Evolutionary conservation across 2,329 filamentous ascomycete genomes (phyloP).

Genomic region (Botryosphaeria dothidea): DNA sequence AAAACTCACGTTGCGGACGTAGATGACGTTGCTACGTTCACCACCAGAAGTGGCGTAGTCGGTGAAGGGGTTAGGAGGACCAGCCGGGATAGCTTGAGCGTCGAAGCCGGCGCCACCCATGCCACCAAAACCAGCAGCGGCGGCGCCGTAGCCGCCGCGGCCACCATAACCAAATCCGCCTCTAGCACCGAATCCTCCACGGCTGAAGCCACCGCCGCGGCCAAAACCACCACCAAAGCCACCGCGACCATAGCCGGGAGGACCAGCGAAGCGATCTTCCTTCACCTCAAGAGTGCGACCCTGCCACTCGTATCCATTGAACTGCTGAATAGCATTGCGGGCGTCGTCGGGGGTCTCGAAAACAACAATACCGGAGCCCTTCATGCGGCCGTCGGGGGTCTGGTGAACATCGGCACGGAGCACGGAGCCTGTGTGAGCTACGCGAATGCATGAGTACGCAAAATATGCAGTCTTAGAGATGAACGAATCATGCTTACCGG

Average conservation of each 20-base stretch:
- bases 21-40: conserved; percentile 81
- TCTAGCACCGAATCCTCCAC: conserved; percentile 48
- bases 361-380: conserved; percentile 95
- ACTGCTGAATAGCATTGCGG: conserved; percentile 92
- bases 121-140: conserved; percentile 43
- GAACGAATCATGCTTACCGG: conserved; percentile 64
- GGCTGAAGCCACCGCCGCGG: conserved; percentile 57
- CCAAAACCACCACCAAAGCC: conserved; percentile 53
- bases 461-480: not conserved
- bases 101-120: conserved; percentile 43
- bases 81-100: conserved; percentile 48
- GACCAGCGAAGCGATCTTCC: conserved; percentile 87
- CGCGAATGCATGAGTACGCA: not conserved
- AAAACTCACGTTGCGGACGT: conserved; percentile 88
- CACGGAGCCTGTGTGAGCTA: conserved; percentile 51
- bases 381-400: conserved; percentile 87
- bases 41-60: conserved; percentile 86
- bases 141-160: conserved; percentile 49
- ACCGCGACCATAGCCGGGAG: conserved; percentile 43
- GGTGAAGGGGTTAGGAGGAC: conserved; percentile 85
- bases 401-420: conserved; percentile 94
- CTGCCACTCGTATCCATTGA: conserved; percentile 99
- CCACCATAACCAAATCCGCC: conserved; percentile 61
- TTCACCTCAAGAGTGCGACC: conserved; percentile 90
- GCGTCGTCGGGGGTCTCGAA: conserved; percentile 95